A percentile compares a stretch with the other conserved stretches of the same genome.
These are phyloP conservation scores for Glonium stellatum DNA, from an alignment of 495 filamentous ascomycete genomes.

Conservation along the genomic window DNA sequence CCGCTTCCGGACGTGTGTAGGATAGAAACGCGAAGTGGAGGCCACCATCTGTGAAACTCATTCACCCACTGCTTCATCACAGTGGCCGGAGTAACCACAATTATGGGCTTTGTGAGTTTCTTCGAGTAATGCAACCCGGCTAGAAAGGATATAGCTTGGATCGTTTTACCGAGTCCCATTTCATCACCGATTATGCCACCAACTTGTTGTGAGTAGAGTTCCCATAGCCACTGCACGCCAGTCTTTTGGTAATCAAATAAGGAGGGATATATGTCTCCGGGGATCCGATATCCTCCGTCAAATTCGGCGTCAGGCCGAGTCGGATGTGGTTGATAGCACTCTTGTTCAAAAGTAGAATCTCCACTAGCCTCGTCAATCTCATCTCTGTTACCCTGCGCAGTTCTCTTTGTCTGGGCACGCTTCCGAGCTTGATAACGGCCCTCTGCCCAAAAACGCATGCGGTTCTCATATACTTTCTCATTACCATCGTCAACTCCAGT, in stretches of 20 bases:
- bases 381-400: slow-evolving; percentile 12
- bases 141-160: slow-evolving; percentile 86
- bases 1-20: slow-evolving; percentile 91
- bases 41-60: slow-evolving; percentile 98
- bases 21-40: slow-evolving; percentile 86
- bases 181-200: slow-evolving; percentile 96
- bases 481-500: slow-evolving; percentile 84
- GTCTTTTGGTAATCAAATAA: slow-evolving; percentile 95
- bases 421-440: slow-evolving; percentile 60
- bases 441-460: slow-evolving; percentile 66
- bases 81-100: slow-evolving; percentile 88
- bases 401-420: slow-evolving; percentile 33
- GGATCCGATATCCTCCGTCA: slow-evolving; percentile 68
- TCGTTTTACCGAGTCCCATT: slow-evolving; percentile 96
- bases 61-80: slow-evolving; percentile 96
- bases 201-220: slow-evolving; percentile 78
- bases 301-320: slow-evolving; percentile 64
- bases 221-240: slow-evolving; percentile 93
- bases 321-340: slow-evolving; percentile 84
- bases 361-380: slow-evolving; percentile 23
- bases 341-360: slow-evolving; percentile 44
- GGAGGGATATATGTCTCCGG: slow-evolving; percentile 83
- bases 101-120: slow-evolving; percentile 70
- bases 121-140: slow-evolving; percentile 87
- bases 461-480: slow-evolving; percentile 71